Conservation (phyloP, 2,329 filamentous ascomycete genomes). For the Cadophora malorum region DNA sequence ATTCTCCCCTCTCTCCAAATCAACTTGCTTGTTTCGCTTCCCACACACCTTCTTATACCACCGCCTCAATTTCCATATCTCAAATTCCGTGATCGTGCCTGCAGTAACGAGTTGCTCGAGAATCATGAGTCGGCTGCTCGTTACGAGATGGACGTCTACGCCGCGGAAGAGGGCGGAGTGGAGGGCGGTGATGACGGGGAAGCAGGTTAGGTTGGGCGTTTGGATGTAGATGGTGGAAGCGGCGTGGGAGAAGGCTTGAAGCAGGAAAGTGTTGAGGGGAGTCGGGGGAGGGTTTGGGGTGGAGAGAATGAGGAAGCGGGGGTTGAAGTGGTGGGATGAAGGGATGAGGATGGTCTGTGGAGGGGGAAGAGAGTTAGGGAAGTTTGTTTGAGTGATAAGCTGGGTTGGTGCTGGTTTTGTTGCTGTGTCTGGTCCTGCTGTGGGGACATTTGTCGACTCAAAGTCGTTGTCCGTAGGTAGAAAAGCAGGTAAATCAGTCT, state of each 20-base stretch:
- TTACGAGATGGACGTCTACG: constrained; percentile 71
- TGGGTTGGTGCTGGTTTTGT: constrained; percentile 2
- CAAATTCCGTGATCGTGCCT: constrained; percentile 73
- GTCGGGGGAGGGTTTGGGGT: constrained; percentile 33
- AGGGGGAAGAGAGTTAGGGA: constrained; percentile 21
- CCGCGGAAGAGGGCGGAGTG: constrained; percentile 67
- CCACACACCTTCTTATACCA: constrained; percentile 53
- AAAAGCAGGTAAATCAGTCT: constrained; percentile 27
- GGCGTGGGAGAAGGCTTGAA: constrained; percentile 65
- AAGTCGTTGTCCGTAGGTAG: not conserved
- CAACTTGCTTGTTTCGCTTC: constrained; percentile 26
- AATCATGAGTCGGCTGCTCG: constrained; percentile 74
- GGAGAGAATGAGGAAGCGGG: constrained; percentile 27
- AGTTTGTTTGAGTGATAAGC: constrained; percentile 22
- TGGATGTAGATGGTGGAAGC: constrained; percentile 74
- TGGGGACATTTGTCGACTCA: not conserved
- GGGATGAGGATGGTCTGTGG: constrained; percentile 71
- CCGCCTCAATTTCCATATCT: constrained; percentile 64
- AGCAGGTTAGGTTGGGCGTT: constrained; percentile 79
- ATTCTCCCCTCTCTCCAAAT: constrained; percentile 16
- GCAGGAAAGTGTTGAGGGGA: constrained; percentile 69
- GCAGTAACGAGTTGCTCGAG: constrained; percentile 83
- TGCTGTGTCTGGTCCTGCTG: not conserved
- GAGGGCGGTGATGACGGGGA: constrained; percentile 66
- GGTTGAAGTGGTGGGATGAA: constrained; percentile 62